A percentile compares a stretch with the other conserved stretches of the same genome.
These are phyloP conservation scores for Priceomyces carsonii DNA, from an alignment of 805 yeast species.

Conservation along the genomic window DNA sequence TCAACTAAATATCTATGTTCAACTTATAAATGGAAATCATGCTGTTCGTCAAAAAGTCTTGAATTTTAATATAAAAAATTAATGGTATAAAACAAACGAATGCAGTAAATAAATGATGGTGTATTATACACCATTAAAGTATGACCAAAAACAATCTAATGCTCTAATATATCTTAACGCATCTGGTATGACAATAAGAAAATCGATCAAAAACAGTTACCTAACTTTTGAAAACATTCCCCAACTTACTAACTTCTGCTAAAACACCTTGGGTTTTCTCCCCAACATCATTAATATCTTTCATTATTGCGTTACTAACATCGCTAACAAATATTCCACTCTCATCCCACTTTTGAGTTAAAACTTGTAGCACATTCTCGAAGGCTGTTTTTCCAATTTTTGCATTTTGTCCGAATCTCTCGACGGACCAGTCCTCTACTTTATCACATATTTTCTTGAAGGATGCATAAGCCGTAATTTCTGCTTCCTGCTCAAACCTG, in stretches of 20 bases:
- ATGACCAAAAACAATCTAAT: too few relatives aligned
- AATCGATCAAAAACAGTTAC: too few relatives aligned
- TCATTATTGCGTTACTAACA: constrained; percentile 24
- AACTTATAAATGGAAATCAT: too few relatives aligned
- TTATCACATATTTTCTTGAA: constrained; percentile 71
- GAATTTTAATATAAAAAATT: too few relatives aligned
- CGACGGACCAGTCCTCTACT: constrained; percentile 90
- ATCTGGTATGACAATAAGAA: too few relatives aligned
- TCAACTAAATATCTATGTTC: too few relatives aligned
- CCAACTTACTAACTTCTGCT: constrained; percentile 14
- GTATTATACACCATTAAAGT: too few relatives aligned
- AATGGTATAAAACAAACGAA: too few relatives aligned
- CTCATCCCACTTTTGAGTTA: constrained; percentile 47
- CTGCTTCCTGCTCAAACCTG: constrained; percentile 76
- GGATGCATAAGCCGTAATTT: constrained; percentile 81
- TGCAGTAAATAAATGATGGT: too few relatives aligned
- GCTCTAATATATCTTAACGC: too few relatives aligned
- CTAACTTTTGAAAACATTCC: constrained; percentile 12
- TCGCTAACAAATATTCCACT: constrained; percentile 38
- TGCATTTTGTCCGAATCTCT: constrained; percentile 88
- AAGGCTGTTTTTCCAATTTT: constrained; percentile 79
- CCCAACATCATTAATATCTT: constrained; percentile 27
- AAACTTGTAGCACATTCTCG: constrained; percentile 67
- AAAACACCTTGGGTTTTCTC: constrained; percentile 14
- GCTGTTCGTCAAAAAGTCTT: too few relatives aligned